Conservation (phyloP, 352 stramenopile genomes). For the Pythium aristosporum region DNA sequence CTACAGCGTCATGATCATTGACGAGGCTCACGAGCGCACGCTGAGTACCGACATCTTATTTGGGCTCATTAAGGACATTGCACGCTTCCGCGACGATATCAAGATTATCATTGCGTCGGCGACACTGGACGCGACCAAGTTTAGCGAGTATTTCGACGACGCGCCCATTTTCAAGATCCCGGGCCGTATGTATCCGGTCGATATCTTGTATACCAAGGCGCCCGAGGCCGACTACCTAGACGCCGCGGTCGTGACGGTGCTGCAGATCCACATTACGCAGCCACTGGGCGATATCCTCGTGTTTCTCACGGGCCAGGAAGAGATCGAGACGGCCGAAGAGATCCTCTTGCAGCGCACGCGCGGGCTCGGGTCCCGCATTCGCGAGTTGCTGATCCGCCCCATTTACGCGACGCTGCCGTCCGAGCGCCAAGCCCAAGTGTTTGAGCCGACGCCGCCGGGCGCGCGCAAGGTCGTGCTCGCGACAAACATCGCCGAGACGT, state of each 20-base stretch:
- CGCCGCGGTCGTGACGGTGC: conserved; percentile 72
- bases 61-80: conserved; percentile 96
- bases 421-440: conserved; percentile 89
- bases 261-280: conserved; percentile 98
- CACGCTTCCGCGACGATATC: conserved; percentile 92
- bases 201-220: conserved; percentile 98
- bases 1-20: conserved; percentile 97
- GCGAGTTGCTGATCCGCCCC: background rate
- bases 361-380: background rate
- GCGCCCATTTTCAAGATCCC: conserved; percentile 94
- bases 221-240: conserved; percentile 99
- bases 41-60: conserved; percentile 98
- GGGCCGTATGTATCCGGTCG: conserved; percentile 96
- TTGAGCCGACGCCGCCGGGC: background rate
- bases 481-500: conserved; percentile 99
- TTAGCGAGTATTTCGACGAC: conserved; percentile 94
- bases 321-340: conserved; percentile 82
- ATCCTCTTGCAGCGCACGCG: conserved; percentile 92
- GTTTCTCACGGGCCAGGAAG: conserved; percentile 98
- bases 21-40: conserved; percentile 98
- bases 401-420: conserved; percentile 98
- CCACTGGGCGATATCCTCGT: conserved; percentile 97
- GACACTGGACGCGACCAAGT: conserved; percentile 97
- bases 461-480: conserved; percentile 96
- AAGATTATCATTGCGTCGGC: conserved; percentile 99